These are phyloP conservation scores for Diaporthe sp. DNA, from an alignment of 2,329 filamentous ascomycete genomes.

Conservation along the genomic window DNA sequence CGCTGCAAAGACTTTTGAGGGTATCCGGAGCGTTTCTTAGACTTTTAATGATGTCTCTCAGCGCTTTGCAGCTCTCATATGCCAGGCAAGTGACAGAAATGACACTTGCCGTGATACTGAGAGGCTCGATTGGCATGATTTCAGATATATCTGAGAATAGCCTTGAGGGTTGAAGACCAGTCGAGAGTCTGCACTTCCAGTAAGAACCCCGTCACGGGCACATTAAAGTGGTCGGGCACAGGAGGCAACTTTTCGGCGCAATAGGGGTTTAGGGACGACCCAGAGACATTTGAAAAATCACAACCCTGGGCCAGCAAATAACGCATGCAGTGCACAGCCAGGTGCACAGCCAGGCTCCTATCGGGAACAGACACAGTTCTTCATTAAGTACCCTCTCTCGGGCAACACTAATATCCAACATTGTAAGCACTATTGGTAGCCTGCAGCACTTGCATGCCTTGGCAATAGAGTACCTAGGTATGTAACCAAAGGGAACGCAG, in stretches of 20 bases:
- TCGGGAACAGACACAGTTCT: too few species aligned
- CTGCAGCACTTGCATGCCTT: neutral
- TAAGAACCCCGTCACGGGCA: neutral
- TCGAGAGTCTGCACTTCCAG: neutral
- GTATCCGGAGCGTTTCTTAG: neutral
- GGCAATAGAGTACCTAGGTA: too few species aligned
- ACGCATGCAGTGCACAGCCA: neutral
- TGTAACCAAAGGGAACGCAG: neutral
- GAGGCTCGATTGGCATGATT: slow-evolving; percentile 10
- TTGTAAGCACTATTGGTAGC: neutral
- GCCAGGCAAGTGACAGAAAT: slow-evolving; percentile 16
- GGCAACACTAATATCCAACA: neutral
- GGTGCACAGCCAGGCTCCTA: neutral
- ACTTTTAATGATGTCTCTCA: slow-evolving; percentile 5
- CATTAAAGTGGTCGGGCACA: neutral
- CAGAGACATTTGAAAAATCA: neutral
- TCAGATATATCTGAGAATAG: neutral
- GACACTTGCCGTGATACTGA: slow-evolving; percentile 30
- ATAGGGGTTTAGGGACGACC: neutral
- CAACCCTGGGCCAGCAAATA: neutral
- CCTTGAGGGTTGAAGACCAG: neutral
- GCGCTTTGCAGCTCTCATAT: slow-evolving; percentile 17
- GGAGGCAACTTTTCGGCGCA: neutral
- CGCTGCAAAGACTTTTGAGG: neutral
- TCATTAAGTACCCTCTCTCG: too few species aligned